phyloP scores from a whole-genome alignment of 169 alveolate species.

The Plasmodium gonderi region DNA sequence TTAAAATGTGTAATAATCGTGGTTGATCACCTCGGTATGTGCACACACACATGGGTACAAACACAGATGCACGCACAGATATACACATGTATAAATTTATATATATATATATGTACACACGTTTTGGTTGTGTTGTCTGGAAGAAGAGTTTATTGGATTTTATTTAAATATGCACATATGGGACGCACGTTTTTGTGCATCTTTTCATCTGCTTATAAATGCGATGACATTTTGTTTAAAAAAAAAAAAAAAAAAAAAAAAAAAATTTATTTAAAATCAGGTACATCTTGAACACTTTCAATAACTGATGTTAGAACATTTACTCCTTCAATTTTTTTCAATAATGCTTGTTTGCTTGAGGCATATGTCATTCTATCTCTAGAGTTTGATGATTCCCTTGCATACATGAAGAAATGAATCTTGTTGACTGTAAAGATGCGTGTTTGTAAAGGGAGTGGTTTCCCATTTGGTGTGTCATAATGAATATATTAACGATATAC shows the following conservation, averaged over 20 bases:
- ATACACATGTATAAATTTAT: too few species aligned
- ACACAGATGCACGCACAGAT: too few species aligned
- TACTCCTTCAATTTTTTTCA: conserved; percentile 82
- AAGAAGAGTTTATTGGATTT: not conserved
- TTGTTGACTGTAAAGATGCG: conserved; percentile 75
- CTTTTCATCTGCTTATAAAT: not conserved
- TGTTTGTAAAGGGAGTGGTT: not conserved
- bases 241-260: not conserved
- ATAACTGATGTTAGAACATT: conserved; percentile 82
- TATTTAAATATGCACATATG: not conserved
- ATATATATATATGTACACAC: too few species aligned
- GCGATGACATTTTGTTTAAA: not conserved
- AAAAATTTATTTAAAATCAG: conserved; percentile 38
- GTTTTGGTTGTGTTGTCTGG: not conserved
- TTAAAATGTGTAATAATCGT: too few species aligned
- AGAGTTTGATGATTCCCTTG: conserved; percentile 80
- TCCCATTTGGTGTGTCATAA: not conserved
- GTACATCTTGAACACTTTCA: conserved; percentile 78
- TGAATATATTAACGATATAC: not conserved
- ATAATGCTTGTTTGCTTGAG: conserved; percentile 83
- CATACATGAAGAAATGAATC: conserved; percentile 85
- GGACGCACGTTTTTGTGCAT: not conserved
- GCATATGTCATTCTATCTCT: conserved; percentile 85
- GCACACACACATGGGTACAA: too few species aligned
- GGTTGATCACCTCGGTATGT: too few species aligned